A percentile compares a stretch with the other conserved stretches of the same genome.
Conservation (phyloP, 2,329 filamentous ascomycete genomes). For the Trichophyton equinum region DNA sequence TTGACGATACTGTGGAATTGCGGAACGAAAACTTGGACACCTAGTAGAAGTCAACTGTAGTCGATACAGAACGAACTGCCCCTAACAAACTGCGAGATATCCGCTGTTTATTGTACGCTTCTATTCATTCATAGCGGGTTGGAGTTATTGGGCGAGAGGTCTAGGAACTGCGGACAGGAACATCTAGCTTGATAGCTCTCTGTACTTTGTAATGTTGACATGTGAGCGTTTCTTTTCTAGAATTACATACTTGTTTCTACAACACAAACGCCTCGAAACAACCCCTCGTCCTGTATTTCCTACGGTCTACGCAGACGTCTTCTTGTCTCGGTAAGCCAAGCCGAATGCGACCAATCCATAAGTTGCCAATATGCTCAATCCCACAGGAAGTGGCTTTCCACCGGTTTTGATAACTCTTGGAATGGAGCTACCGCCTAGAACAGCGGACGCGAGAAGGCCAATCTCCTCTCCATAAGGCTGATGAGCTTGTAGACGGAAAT, state of each 20-base stretch:
- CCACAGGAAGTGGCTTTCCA: conserved; percentile 68
- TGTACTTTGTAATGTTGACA: background rate
- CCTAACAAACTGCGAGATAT: background rate
- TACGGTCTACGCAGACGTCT: conserved; percentile 8
- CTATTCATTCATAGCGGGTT: background rate
- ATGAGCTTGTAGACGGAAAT: conserved; percentile 62
- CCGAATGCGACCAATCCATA: conserved; percentile 75
- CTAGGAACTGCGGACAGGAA: background rate
- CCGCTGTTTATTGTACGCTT: background rate
- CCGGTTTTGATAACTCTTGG: conserved; percentile 70
- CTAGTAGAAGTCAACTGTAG: background rate
- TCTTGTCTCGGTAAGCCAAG: conserved; percentile 43
- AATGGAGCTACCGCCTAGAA: conserved; percentile 72
- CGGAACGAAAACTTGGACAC: conserved; percentile 11
- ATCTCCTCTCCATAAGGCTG: conserved; percentile 77
- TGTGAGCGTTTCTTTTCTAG: background rate
- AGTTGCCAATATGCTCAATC: conserved; percentile 63
- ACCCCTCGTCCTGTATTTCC: background rate
- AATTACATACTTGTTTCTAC: background rate
- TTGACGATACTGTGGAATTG: conserved; percentile 40
- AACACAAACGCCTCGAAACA: background rate
- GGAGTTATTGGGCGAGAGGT: background rate
- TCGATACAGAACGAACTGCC: background rate
- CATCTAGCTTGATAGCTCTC: background rate
- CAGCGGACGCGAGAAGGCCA: conserved; percentile 72